Evolutionary conservation across 2,329 filamentous ascomycete species (phyloP), one percentile per base, ranked within the genome.

Genomic region (Trichoderma breve): DNA sequence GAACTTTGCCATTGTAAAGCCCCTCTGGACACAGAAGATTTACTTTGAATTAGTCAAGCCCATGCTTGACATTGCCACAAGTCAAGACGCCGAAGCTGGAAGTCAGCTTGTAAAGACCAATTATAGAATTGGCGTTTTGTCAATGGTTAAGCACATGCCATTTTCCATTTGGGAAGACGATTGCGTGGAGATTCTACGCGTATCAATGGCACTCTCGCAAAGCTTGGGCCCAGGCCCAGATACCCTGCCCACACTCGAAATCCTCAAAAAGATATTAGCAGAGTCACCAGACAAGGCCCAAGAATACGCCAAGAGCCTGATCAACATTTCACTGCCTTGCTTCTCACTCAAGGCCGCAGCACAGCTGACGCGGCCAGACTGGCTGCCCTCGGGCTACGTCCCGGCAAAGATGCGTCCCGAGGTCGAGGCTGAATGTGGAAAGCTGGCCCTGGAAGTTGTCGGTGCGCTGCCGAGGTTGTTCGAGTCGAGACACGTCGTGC

Each of bases 101-200:
- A 79, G 78, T 43, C 79, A 76, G 15, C 75, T 75, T 9, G 73
- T 74, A 67, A 81, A 77, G 72, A 79, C 78, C 1, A 85, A 84
- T 72, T 84, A 84, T 66, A 82, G 85, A 34, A 81, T 88, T 32
- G 84, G 83, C 3, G 81, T 85, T 6, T 80, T 90, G 6, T 80
- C 84, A 0, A 81, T 87, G 61, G 79, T 88, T 8, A 84, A 82
- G 73, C 83, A 88, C 76, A 83, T 89, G 71, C 79, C 79, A 21
- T 87, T 85, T 67, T 77, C 82, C 2, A 83, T 88, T 21, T 90
- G 88, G 76, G 83, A 87, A 57, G 83, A 85, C 18, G 87, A 90
- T 63, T 79, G 83, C 1, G 81, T 81, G 4, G 77, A 79, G 36
- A 81, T 89, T 6, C 79, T 88, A 3, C 83, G 85, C 9, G 80